Evolutionary conservation across 192 early-diverging fungal species (phyloP).

Genomic region (Dispira simplex): DNA sequence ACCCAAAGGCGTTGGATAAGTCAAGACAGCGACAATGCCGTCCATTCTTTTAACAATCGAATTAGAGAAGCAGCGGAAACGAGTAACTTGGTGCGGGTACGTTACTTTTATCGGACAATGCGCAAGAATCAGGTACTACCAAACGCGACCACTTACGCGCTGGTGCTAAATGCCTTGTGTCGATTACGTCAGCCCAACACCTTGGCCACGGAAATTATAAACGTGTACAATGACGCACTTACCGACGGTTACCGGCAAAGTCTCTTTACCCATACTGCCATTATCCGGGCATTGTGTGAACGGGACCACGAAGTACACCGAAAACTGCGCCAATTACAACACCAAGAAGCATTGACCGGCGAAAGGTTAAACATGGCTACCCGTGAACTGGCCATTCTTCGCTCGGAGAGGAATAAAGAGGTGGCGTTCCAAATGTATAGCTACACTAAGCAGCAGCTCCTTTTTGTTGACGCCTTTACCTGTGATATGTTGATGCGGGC

Average conservation of each 20-base stretch:
- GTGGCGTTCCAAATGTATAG: not conserved
- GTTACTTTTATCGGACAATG: too few relatives aligned
- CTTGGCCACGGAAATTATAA: not conserved
- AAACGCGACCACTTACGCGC: not conserved
- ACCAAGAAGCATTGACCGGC: not conserved
- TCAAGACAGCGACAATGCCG: too few relatives aligned
- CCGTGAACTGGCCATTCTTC: not conserved
- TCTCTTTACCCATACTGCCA: slow-evolving; percentile 1
- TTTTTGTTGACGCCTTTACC: not conserved
- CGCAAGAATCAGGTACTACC: too few relatives aligned
- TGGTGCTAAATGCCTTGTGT: not conserved
- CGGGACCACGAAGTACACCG: not conserved
- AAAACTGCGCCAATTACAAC: not conserved
- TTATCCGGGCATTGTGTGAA: not conserved
- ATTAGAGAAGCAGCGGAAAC: too few relatives aligned
- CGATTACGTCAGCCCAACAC: not conserved
- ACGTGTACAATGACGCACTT: slow-evolving; percentile 2
- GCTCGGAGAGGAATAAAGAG: not conserved
- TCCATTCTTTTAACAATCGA: too few relatives aligned
- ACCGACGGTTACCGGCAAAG: not conserved
- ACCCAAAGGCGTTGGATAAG: too few relatives aligned
- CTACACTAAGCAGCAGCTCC: not conserved
- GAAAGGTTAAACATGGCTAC: not conserved
- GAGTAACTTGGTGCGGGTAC: too few relatives aligned
- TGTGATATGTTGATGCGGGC: not conserved